Conservation (phyloP, 176 grass and related monocot species). For the Typha latifolia region DNA sequence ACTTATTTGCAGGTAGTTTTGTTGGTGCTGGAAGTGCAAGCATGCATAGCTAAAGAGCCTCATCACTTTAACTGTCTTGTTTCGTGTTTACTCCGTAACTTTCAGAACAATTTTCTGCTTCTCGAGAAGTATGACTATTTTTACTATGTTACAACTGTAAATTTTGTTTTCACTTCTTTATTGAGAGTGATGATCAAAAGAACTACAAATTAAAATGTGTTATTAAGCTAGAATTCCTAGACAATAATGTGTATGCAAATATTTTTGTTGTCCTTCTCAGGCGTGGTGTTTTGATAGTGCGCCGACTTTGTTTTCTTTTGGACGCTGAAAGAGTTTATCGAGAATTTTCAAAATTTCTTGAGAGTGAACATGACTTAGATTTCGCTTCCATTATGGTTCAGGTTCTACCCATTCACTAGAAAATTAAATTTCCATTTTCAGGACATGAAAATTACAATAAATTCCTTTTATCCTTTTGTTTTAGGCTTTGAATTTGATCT, state of each 20-base stretch:
- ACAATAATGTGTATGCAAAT: slow-evolving; percentile 11
- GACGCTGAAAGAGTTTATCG: slow-evolving; percentile 88
- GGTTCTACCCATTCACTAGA: slow-evolving; percentile 30
- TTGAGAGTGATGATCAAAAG: too few species aligned
- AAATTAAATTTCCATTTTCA: slow-evolving; percentile 10
- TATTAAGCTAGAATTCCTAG: neutral
- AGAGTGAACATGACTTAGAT: slow-evolving; percentile 59
- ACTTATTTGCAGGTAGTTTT: slow-evolving; percentile 67
- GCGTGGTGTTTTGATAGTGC: slow-evolving; percentile 89
- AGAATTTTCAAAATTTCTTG: slow-evolving; percentile 71
- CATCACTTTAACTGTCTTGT: slow-evolving; percentile 73
- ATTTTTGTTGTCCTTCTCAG: slow-evolving; percentile 25
- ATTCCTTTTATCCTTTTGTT: slow-evolving; percentile 6
- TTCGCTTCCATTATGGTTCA: slow-evolving; percentile 96
- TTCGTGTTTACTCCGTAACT: slow-evolving; percentile 57
- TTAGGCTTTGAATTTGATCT: slow-evolving; percentile 98
- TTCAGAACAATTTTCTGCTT: slow-evolving; percentile 56
- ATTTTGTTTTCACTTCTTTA: too few species aligned
- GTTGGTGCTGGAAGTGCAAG: slow-evolving; percentile 90
- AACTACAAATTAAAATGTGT: neutral
- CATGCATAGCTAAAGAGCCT: slow-evolving; percentile 73
- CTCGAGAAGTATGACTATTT: slow-evolving; percentile 63
- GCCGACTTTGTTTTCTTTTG: slow-evolving; percentile 81
- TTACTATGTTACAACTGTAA: too few species aligned
- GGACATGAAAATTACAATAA: neutral